Evolutionary conservation across 2,329 filamentous ascomycete genomes (phyloP).

Genomic region (Talaromyces sp.): DNA sequence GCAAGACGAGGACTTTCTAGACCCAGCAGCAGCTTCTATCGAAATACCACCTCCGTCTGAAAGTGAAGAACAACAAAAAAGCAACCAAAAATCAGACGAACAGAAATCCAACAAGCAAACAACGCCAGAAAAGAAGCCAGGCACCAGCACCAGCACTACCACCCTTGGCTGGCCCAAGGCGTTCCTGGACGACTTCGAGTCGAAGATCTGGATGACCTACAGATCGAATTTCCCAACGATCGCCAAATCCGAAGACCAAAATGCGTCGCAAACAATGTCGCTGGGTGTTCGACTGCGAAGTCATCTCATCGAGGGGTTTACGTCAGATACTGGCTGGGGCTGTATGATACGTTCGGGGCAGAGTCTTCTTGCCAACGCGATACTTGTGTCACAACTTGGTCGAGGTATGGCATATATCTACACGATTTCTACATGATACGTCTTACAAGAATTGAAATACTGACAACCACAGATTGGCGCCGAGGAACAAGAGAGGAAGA

Average conservation of each 20-base stretch:
- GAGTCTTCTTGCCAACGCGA: slow-evolving; percentile 80
- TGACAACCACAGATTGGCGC: slow-evolving; percentile 63
- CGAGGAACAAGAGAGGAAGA: slow-evolving; percentile 51
- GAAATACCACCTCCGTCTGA: not conserved
- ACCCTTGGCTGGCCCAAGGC: slow-evolving; percentile 67
- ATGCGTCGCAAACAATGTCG: slow-evolving; percentile 65
- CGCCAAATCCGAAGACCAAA: slow-evolving; percentile 68
- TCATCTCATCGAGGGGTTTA: slow-evolving; percentile 74
- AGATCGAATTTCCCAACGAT: slow-evolving; percentile 81
- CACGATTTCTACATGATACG: not conserved
- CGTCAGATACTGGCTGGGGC: slow-evolving; percentile 92
- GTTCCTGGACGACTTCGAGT: slow-evolving; percentile 90
- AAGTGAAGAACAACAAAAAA: not conserved
- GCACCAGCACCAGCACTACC: not conserved
- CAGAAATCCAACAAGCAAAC: not conserved
- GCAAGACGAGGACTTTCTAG: slow-evolving; percentile 9
- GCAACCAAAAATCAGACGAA: not conserved
- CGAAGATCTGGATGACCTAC: slow-evolving; percentile 94
- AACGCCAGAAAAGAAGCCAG: not conserved
- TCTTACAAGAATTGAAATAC: slow-evolving; percentile 1
- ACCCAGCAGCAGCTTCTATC: slow-evolving; percentile 2
- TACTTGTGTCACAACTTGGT: slow-evolving; percentile 67
- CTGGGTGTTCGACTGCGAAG: slow-evolving; percentile 78
- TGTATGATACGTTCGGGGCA: slow-evolving; percentile 98
- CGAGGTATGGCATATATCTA: slow-evolving; percentile 53